Percentiles rank a stretch among this genome's conserved stretches.
Evolutionary conservation across 306 rosid species (phyloP).

Genomic region (Cucumis cinereus): DNA sequence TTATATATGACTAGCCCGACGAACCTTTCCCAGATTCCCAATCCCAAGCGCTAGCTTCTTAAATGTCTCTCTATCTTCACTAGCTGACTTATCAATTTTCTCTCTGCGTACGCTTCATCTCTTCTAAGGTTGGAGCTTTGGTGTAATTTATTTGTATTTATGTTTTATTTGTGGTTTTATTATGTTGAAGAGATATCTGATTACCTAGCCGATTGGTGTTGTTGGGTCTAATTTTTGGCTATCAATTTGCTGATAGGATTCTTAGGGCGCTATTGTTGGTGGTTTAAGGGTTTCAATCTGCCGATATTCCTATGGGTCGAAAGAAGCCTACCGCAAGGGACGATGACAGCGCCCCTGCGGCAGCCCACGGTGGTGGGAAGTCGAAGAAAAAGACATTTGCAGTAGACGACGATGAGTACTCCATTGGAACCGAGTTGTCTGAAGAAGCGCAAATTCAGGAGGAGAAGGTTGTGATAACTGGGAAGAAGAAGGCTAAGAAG

Average conservation of each 20-base stretch:
- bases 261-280: not conserved
- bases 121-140: not conserved
- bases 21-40: not conserved
- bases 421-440: slow-evolving; percentile 49
- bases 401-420: slow-evolving; percentile 76
- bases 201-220: not conserved
- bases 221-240: not conserved
- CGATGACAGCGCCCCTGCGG: slow-evolving; percentile 34
- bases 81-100: not conserved
- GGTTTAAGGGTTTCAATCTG: slow-evolving; percentile 8
- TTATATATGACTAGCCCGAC: not conserved
- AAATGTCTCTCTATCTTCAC: not conserved
- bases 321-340: slow-evolving; percentile 65
- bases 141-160: not conserved
- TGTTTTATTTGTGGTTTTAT: not conserved
- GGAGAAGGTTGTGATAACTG: slow-evolving; percentile 27
- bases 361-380: slow-evolving; percentile 47
- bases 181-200: not conserved
- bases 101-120: not conserved
- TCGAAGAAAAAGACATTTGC: slow-evolving; percentile 56
- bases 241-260: slow-evolving; percentile 15
- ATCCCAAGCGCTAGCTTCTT: not conserved
- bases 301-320: slow-evolving; percentile 43
- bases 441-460: slow-evolving; percentile 45
- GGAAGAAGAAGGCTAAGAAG: slow-evolving; percentile 74